phyloP scores from a whole-genome alignment of 2,329 filamentous ascomycete species.

The Aspergillus hiratsukae region DNA sequence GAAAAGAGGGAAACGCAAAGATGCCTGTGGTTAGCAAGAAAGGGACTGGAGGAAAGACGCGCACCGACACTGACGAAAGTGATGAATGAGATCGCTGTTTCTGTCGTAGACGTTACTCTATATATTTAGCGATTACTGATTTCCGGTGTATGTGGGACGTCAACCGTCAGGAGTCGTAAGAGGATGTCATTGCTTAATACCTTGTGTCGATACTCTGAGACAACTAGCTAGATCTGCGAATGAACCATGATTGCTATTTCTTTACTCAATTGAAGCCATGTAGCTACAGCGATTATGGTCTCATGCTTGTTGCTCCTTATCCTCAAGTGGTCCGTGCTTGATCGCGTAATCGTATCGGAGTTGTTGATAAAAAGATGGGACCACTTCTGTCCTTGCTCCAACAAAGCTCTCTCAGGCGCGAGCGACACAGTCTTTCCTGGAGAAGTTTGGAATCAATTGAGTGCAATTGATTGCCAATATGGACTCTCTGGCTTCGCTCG shows the following conservation, averaged over 20 bases:
- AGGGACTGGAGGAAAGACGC: background rate
- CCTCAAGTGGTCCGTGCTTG: constrained; percentile 11
- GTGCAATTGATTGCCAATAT: constrained; percentile 16
- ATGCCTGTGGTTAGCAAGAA: constrained; percentile 1
- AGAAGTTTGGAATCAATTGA: constrained; percentile 12
- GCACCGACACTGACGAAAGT: background rate
- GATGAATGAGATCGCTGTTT: background rate
- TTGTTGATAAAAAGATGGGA: constrained; percentile 14
- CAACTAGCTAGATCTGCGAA: background rate
- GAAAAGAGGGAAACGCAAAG: constrained; percentile 25
- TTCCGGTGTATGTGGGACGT: background rate
- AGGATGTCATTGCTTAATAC: background rate
- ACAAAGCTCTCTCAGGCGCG: background rate
- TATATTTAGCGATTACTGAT: background rate
- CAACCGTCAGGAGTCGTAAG: background rate
- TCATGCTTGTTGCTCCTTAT: background rate
- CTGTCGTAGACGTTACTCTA: background rate
- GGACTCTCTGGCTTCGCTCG: constrained; percentile 18
- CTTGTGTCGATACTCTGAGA: background rate
- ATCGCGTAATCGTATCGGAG: constrained; percentile 9
- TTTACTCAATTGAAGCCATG: background rate
- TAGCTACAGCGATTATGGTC: background rate
- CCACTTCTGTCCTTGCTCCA: constrained; percentile 7
- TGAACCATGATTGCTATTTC: background rate
- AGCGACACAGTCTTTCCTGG: background rate